These are phyloP conservation scores for Hypericum androsaemum DNA, from an alignment of 345 rosid species.

Conservation along the genomic window DNA sequence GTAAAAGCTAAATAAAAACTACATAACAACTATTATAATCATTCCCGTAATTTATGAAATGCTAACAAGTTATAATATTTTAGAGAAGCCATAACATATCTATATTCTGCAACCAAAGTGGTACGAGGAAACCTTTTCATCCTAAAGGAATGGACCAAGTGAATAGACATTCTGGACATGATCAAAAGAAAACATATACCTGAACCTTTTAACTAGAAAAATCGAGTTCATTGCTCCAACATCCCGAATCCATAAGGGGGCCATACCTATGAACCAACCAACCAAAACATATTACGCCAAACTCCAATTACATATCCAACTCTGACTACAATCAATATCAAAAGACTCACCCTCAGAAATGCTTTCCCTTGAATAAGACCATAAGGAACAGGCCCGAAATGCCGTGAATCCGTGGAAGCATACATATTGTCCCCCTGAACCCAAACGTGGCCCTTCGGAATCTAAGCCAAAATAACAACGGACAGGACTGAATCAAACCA, in stretches of 20 bases:
- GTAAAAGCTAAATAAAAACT: too few relatives aligned
- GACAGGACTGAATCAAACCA: too few relatives aligned
- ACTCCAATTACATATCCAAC: not conserved
- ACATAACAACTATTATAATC: too few relatives aligned
- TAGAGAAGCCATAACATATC: too few relatives aligned
- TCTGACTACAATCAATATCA: not conserved
- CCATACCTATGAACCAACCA: constrained; percentile 40
- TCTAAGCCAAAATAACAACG: constrained; percentile 23
- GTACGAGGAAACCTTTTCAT: too few relatives aligned
- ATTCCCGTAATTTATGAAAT: too few relatives aligned
- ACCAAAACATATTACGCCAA: not conserved
- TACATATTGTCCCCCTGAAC: constrained; percentile 79
- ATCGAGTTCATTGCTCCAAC: constrained; percentile 16
- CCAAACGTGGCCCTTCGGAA: constrained; percentile 87
- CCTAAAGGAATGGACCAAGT: too few relatives aligned
- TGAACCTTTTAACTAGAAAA: too few relatives aligned
- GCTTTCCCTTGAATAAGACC: constrained; percentile 74
- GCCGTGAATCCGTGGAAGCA: constrained; percentile 62
- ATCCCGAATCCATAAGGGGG: constrained; percentile 52
- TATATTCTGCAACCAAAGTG: too few relatives aligned
- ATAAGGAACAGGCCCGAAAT: constrained; percentile 70
- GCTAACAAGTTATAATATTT: too few relatives aligned
- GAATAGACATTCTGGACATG: too few relatives aligned
- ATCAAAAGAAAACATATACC: too few relatives aligned
- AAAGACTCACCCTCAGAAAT: constrained; percentile 43